These are phyloP conservation scores for Spergularia bocconei DNA, from an alignment of 148 eudicot genomes.

Conservation along the genomic window DNA sequence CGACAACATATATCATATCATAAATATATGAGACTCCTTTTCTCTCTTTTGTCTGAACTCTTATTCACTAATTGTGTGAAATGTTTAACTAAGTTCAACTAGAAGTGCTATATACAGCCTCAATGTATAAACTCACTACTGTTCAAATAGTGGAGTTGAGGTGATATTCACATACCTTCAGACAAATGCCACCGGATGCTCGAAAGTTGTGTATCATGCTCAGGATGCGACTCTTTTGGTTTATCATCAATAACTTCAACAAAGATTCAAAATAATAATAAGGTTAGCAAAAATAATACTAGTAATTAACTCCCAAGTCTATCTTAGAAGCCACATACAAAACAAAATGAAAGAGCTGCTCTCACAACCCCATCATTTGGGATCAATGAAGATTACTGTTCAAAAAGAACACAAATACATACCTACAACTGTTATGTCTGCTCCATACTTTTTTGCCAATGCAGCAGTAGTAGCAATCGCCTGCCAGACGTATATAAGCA, in stretches of 20 bases:
- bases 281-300: background rate
- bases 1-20: background rate
- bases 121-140: background rate
- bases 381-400: background rate
- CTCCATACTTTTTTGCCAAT: conserved; percentile 94
- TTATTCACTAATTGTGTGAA: background rate
- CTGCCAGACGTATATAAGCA: conserved; percentile 33
- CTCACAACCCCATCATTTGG: too few species aligned
- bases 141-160: background rate
- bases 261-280: conserved; percentile 24
- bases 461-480: conserved; percentile 93
- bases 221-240: conserved; percentile 63
- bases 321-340: too few species aligned
- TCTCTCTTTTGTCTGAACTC: background rate
- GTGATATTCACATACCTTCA: conserved; percentile 53
- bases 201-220: conserved; percentile 74
- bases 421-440: conserved; percentile 97
- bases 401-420: conserved; percentile 23
- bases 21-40: conserved; percentile 5
- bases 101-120: background rate
- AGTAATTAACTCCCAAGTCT: too few species aligned
- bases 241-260: conserved; percentile 81
- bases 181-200: conserved; percentile 88
- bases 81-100: background rate
- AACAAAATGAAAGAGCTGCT: too few species aligned